A percentile compares a stretch with the other conserved stretches of the same genome.
Evolutionary conservation across 2,329 filamentous ascomycete species (phyloP).

Genomic region (Epichloe sp.): DNA sequence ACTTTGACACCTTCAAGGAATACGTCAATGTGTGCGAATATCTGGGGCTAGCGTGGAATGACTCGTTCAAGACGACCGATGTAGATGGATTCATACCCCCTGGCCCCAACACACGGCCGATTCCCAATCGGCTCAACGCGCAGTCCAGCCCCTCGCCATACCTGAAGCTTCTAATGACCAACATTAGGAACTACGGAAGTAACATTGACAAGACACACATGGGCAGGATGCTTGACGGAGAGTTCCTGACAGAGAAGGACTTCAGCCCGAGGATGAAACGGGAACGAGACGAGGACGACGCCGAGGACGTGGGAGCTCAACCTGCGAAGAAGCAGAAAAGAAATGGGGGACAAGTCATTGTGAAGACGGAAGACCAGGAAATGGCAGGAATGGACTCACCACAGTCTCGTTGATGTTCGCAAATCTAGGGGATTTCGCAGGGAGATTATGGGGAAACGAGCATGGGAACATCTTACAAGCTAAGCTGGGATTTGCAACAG

Average conservation of each 20-base stretch:
- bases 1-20: conserved; percentile 38
- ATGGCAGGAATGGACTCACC: too few relatives aligned
- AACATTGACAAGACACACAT: conserved; percentile 29
- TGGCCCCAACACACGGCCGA: not conserved
- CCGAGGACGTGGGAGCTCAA: not conserved
- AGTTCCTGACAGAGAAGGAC: conserved; percentile 10
- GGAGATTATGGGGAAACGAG: too few relatives aligned
- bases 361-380: not conserved
- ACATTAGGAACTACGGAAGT: conserved; percentile 23
- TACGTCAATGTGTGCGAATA: conserved; percentile 39
- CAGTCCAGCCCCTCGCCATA: conserved; percentile 23
- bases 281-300: not conserved
- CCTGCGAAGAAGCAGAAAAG: not conserved
- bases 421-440: too few relatives aligned
- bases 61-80: too few relatives aligned
- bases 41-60: conserved; percentile 32
- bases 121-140: not conserved
- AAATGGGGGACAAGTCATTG: not conserved
- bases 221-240: conserved; percentile 23
- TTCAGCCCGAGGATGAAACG: conserved; percentile 6
- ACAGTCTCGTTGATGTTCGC: too few relatives aligned
- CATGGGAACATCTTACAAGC: too few relatives aligned
- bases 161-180: conserved; percentile 21
- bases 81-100: not conserved
- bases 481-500: too few relatives aligned